A percentile compares a stretch with the other conserved stretches of the same genome.
These are phyloP conservation scores for Coniella vitis DNA, from an alignment of 2,329 filamentous ascomycete species.

Conservation along the genomic window DNA sequence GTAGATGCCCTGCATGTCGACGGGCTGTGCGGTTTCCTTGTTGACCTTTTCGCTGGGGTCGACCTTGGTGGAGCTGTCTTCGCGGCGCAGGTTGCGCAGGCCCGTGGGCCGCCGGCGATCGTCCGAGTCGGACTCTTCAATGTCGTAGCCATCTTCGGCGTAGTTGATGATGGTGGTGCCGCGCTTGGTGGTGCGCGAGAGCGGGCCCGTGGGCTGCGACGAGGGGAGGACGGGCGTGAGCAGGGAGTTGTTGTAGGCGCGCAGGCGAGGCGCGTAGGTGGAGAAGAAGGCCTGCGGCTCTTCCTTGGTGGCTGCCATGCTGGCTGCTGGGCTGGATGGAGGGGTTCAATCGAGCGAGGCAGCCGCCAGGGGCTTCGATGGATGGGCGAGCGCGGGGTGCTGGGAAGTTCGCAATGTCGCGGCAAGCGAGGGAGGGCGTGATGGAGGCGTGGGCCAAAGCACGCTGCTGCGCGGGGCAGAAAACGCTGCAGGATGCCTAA, in stretches of 20 bases:
- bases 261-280: constrained; percentile 83
- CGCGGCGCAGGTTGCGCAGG: constrained; percentile 72
- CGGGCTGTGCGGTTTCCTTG: constrained; percentile 71
- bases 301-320: constrained; percentile 41
- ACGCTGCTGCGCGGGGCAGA: no score
- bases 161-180: constrained; percentile 97
- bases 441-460: not conserved
- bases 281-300: constrained; percentile 80
- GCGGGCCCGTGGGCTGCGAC: constrained; percentile 55
- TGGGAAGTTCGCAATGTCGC: not conserved
- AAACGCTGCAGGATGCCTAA: no score
- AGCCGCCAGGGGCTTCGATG: no score
- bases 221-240: constrained; percentile 77
- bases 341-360: no score
- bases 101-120: constrained; percentile 74
- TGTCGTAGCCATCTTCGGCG: constrained; percentile 90
- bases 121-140: constrained; percentile 65
- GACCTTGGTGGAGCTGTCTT: constrained; percentile 58
- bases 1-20: constrained; percentile 85
- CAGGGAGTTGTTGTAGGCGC: constrained; percentile 85
- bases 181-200: constrained; percentile 86
- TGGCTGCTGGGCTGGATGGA: no score
- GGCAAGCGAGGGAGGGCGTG: not conserved
- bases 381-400: no score
- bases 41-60: constrained; percentile 70